Evolutionary conservation across 2,329 filamentous ascomycete species (phyloP), one percentile per base, ranked within the genome.

Genomic region (Neophaeococcomyces aloes): DNA sequence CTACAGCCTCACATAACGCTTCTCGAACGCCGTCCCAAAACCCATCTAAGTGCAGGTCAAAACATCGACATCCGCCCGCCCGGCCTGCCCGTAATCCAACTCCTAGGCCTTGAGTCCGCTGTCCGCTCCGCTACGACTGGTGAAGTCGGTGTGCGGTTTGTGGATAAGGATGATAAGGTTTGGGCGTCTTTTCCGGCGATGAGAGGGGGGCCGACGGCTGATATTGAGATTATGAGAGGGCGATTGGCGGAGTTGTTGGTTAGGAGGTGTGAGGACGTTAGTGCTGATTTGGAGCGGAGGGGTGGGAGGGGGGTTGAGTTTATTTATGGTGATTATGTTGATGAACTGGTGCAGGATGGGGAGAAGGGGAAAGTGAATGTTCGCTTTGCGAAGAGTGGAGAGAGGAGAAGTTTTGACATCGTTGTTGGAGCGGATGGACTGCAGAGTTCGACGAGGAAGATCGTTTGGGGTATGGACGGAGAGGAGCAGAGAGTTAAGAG

Each of bases 171-270:
- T 0, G 67, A 68, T 43, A 57, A 53, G 0, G 41, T 53, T 2
- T 56, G 58, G 32, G 74, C 67, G n/a, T 59, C 56, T 3, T 61
- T 73, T 32, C 53, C 55, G 15, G 59, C 60, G 66, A 68, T 30
- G 5, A 10, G 23, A 27, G 23, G 5, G 23, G 23, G 23, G 48
- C 57, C 75, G 15, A 74, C 71, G 0, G 69, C 67, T 47, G 76
- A 80, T 42, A 77, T 67, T 47, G 76, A 80, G 59, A 72, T 80
- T 38, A 71, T 80, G 66, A 64, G 76, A 7, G 74, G 72, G 0
- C 71, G 76, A 42, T 53, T 80, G 11, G 66, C 69, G 4, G 57
- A 61, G 10, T 10, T 27, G 23, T 10, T 27, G 23, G 23, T 2
- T 54, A 79, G 1, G 70, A 71, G 50, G 62, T 73, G 59, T n/a